These are phyloP conservation scores for Mycena leptocephala DNA, from an alignment of 768 basidiomycete species.

Conservation along the genomic window DNA sequence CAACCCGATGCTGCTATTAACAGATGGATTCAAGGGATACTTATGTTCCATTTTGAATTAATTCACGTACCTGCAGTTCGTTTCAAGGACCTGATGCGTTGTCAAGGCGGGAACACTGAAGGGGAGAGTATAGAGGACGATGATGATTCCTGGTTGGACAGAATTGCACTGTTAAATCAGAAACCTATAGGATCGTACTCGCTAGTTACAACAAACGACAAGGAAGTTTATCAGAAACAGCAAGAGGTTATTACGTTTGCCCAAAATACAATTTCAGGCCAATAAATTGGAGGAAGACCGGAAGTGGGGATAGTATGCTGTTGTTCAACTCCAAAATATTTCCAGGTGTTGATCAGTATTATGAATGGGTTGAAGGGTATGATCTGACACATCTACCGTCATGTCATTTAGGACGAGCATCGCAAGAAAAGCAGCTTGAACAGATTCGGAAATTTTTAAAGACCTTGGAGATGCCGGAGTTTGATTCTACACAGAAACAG, in stretches of 20 bases:
- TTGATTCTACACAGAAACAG: neutral
- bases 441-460: neutral
- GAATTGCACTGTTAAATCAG: no score
- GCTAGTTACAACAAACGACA: neutral
- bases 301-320: no score
- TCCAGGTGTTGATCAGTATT: no score
- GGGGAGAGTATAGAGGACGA: neutral
- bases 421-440: neutral
- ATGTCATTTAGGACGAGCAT: neutral
- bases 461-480: neutral
- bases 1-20: no score
- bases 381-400: no score
- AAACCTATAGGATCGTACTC: no score
- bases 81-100: neutral
- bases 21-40: neutral
- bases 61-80: neutral
- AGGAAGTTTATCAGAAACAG: no score
- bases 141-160: neutral
- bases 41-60: neutral
- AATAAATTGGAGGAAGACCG: no score
- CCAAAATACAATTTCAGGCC: neutral
- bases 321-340: no score
- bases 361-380: no score
- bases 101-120: neutral
- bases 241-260: no score